phyloP scores from a whole-genome alignment of 2,329 filamentous ascomycete species.

The Xylaria sp. region DNA sequence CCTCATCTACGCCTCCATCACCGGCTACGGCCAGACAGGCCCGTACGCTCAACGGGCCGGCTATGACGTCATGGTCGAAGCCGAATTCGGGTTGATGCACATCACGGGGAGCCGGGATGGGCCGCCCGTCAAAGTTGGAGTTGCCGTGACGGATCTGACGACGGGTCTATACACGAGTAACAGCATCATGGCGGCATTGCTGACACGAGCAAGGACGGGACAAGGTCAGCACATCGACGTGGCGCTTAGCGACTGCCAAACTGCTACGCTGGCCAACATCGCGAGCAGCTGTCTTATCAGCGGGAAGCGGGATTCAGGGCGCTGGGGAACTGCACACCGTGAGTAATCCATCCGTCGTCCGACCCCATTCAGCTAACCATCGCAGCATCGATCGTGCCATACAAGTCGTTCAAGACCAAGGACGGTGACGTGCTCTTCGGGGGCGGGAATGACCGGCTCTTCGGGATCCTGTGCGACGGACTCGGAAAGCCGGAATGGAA shows the following conservation, averaged over 20 bases:
- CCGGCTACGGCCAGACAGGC: constrained; percentile 94
- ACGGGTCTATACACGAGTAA: constrained; percentile 96
- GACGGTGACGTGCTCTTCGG: constrained; percentile 77
- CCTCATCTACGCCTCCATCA: constrained; percentile 95
- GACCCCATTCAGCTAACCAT: constrained; percentile 6
- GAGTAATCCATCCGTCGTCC: constrained; percentile 46
- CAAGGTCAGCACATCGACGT: constrained; percentile 93
- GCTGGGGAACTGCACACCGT: constrained; percentile 98
- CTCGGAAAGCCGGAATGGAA: constrained; percentile 69
- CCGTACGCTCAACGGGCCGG: constrained; percentile 88
- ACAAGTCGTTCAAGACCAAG: constrained; percentile 81
- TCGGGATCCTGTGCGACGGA: constrained; percentile 70
- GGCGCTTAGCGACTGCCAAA: constrained; percentile 91
- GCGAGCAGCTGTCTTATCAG: constrained; percentile 91
- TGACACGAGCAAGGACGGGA: constrained; percentile 78
- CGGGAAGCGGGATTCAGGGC: constrained; percentile 84
- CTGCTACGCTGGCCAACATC: constrained; percentile 93
- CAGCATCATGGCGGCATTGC: constrained; percentile 90
- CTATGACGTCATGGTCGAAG: constrained; percentile 99
- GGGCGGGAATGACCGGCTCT: constrained; percentile 77
- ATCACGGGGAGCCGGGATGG: constrained; percentile 91
- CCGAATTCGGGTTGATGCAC: constrained; percentile 98
- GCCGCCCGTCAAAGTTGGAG: constrained; percentile 94
- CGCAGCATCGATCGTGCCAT: constrained; percentile 95
- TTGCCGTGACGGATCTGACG: constrained; percentile 95